Evolutionary conservation across 495 filamentous ascomycete species (phyloP).

Genomic region (Xylaria intraflava): DNA sequence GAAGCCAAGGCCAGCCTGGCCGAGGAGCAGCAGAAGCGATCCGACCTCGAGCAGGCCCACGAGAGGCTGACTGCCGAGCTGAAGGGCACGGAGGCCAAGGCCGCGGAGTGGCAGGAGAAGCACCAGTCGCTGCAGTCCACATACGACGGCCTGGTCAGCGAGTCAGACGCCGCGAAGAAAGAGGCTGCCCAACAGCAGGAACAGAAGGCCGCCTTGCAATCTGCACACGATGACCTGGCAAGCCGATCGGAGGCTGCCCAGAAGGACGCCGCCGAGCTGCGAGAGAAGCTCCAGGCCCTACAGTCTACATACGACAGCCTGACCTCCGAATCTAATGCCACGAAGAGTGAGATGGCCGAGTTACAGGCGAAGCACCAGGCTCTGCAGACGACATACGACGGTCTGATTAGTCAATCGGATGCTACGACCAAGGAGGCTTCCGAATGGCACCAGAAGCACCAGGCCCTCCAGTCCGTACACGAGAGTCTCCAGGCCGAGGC

Average conservation of each 20-base stretch:
- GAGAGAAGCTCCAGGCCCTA: conserved; percentile 6
- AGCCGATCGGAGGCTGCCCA: neutral
- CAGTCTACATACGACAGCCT: conserved; percentile 5
- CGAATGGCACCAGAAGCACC: conserved; percentile 5
- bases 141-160: neutral
- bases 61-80: conserved; percentile 5
- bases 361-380: conserved; percentile 5
- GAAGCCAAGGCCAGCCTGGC: neutral
- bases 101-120: conserved; percentile 3
- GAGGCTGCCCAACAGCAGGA: neutral
- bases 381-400: conserved; percentile 6
- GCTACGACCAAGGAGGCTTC: conserved; percentile 4
- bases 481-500: conserved; percentile 4
- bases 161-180: neutral
- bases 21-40: conserved; percentile 2
- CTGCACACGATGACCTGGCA: neutral
- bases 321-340: neutral
- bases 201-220: neutral
- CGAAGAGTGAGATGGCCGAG: conserved; percentile 1
- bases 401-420: conserved; percentile 5
- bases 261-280: conserved; percentile 6
- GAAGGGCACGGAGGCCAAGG: neutral
- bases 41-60: conserved; percentile 3
- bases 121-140: neutral
- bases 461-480: conserved; percentile 3